phyloP scores from a whole-genome alignment of 225 moss, liverwort and hornwort genomes.

The Straminergon stramineum region DNA sequence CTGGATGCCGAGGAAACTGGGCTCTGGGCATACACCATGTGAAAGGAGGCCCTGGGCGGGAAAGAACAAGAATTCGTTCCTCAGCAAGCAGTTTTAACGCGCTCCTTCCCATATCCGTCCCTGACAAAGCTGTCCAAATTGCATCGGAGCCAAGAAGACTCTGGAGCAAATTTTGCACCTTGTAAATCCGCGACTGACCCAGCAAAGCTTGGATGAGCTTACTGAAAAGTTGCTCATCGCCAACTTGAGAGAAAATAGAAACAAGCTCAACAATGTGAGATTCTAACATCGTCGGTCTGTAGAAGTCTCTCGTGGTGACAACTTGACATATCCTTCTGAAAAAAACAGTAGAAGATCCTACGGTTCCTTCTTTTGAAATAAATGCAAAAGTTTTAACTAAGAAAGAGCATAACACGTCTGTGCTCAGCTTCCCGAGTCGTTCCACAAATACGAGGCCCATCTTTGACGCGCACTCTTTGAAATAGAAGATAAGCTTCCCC shows the following conservation, averaged over 20 bases:
- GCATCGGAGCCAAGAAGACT: neutral
- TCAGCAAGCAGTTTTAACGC: neutral
- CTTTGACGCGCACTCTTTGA: neutral
- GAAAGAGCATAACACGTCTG: neutral
- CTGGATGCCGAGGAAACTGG: neutral
- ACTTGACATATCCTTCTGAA: neutral
- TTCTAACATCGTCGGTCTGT: neutral
- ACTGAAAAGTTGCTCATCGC: neutral
- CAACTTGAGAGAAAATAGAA: neutral
- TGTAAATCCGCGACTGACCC: neutral
- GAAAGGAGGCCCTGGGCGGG: neutral
- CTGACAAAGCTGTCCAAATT: neutral
- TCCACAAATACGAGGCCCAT: neutral
- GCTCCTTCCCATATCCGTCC: neutral
- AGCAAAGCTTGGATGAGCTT: neutral
- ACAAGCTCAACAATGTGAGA: neutral
- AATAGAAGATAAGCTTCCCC: neutral
- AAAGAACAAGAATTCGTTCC: neutral
- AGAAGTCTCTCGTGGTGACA: neutral
- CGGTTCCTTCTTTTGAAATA: neutral
- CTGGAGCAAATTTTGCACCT: neutral
- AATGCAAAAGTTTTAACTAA: neutral
- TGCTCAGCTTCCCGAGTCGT: neutral
- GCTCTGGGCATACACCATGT: conserved; percentile 14
- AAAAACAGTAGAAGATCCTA: neutral